Evolutionary conservation across 2,329 filamentous ascomycete species (phyloP).

Genomic region (Talaromyces islandicus): DNA sequence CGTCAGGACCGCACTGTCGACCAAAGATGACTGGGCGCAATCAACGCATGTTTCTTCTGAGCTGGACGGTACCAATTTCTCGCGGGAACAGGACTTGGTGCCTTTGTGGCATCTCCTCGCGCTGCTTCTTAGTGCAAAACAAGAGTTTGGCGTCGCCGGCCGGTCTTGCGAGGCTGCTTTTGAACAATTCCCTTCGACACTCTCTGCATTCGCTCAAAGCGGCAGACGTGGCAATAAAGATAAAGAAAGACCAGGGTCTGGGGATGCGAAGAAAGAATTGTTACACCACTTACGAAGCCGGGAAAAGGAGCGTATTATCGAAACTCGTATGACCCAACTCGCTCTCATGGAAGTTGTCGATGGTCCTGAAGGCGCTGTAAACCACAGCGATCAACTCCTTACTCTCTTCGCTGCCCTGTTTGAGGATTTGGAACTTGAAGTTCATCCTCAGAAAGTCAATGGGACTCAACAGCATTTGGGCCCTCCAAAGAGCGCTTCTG

Average conservation of each 20-base stretch:
- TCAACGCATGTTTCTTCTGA: conserved; percentile 31
- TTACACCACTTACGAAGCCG: conserved; percentile 74
- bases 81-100: conserved; percentile 50
- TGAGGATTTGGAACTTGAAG: conserved; percentile 50
- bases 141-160: conserved; percentile 74
- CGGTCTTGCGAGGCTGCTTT: conserved; percentile 85
- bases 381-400: conserved; percentile 78
- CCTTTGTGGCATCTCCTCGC: conserved; percentile 89
- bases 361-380: conserved; percentile 78
- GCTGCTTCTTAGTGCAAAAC: conserved; percentile 75
- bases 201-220: conserved; percentile 62
- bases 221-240: conserved; percentile 34
- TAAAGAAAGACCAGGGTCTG: conserved; percentile 13
- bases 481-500: conserved; percentile 63
- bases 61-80: conserved; percentile 22
- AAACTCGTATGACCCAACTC: conserved; percentile 93
- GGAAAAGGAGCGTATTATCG: conserved; percentile 82
- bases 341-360: conserved; percentile 76
- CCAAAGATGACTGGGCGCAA: neutral
- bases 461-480: conserved; percentile 38
- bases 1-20: conserved; percentile 63
- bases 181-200: conserved; percentile 73
- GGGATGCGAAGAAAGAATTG: conserved; percentile 42
- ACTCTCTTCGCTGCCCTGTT: conserved; percentile 78
- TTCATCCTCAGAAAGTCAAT: conserved; percentile 26